Percentiles rank a stretch among this genome's conserved stretches.
These are phyloP conservation scores for Boletus vinaceobasis DNA, from an alignment of 768 basidiomycete genomes.

Conservation along the genomic window DNA sequence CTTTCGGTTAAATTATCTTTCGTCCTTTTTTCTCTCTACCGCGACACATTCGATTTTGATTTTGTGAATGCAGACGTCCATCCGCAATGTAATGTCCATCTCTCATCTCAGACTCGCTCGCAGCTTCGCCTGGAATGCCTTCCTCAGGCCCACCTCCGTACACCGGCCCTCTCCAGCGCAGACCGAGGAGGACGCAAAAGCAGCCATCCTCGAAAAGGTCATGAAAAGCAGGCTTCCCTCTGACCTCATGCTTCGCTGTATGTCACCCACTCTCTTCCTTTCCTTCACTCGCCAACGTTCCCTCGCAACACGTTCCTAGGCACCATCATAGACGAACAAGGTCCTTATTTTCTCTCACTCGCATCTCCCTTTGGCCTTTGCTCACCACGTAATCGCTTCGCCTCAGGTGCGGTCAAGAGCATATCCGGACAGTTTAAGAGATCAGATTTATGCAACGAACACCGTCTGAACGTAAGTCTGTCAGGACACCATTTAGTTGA, in stretches of 20 bases:
- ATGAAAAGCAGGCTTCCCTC: slow-evolving; percentile 86
- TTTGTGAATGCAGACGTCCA: slow-evolving; percentile 35
- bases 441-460: slow-evolving; percentile 82
- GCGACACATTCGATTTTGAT: neutral
- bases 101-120: neutral
- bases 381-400: slow-evolving; percentile 28
- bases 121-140: slow-evolving; percentile 28
- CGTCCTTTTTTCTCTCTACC: slow-evolving; percentile 19
- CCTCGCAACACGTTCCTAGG: slow-evolving; percentile 44
- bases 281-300: slow-evolving; percentile 6
- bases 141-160: slow-evolving; percentile 7
- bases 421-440: slow-evolving; percentile 89
- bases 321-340: slow-evolving; percentile 83
- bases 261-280: slow-evolving; percentile 34
- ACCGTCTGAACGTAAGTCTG: slow-evolving; percentile 79
- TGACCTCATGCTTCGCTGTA: slow-evolving; percentile 89
- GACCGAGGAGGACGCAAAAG: slow-evolving; percentile 67
- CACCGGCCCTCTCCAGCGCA: slow-evolving; percentile 24
- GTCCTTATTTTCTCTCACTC: slow-evolving; percentile 38
- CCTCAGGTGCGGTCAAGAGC: slow-evolving; percentile 75
- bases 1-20: slow-evolving; percentile 18
- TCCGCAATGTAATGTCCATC: slow-evolving; percentile 37
- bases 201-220: slow-evolving; percentile 76
- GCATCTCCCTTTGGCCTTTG: slow-evolving; percentile 1
- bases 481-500: slow-evolving; percentile 11